phyloP scores from a whole-genome alignment of 2,329 filamentous ascomycete species.

The Verticillium isaacii region DNA sequence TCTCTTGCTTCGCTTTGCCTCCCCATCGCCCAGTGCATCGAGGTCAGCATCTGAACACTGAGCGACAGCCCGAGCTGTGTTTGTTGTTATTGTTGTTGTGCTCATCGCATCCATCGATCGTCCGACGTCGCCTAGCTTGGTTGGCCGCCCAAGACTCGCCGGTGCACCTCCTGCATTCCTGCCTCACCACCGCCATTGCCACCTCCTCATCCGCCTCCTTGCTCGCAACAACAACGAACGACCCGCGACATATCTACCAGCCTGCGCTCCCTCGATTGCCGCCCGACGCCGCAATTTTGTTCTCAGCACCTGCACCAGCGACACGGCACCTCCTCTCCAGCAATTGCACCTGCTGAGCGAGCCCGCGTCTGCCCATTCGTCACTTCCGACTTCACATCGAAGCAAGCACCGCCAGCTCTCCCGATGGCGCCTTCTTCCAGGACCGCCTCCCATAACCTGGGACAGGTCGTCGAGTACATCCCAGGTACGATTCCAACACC shows the following conservation, averaged over 20 bases:
- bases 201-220: neutral
- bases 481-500: constrained; percentile 58
- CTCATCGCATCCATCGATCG: neutral
- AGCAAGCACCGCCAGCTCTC: constrained; percentile 10
- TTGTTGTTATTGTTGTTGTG: neutral
- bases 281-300: neutral
- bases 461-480: constrained; percentile 94
- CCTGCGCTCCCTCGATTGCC: neutral
- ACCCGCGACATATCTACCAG: neutral
- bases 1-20: neutral
- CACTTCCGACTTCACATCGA: neutral
- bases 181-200: neutral
- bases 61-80: neutral
- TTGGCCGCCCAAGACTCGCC: neutral
- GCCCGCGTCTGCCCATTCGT: neutral
- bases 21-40: neutral
- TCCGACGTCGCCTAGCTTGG: neutral
- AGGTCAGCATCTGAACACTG: neutral
- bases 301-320: neutral
- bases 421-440: constrained; percentile 47
- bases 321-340: neutral
- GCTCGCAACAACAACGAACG: neutral
- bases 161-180: neutral
- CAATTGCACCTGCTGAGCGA: neutral
- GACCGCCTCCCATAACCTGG: constrained; percentile 55